Evolutionary conservation across 2,329 filamentous ascomycete species (phyloP).

Genomic region (Lecanoromycetidae sp.): DNA sequence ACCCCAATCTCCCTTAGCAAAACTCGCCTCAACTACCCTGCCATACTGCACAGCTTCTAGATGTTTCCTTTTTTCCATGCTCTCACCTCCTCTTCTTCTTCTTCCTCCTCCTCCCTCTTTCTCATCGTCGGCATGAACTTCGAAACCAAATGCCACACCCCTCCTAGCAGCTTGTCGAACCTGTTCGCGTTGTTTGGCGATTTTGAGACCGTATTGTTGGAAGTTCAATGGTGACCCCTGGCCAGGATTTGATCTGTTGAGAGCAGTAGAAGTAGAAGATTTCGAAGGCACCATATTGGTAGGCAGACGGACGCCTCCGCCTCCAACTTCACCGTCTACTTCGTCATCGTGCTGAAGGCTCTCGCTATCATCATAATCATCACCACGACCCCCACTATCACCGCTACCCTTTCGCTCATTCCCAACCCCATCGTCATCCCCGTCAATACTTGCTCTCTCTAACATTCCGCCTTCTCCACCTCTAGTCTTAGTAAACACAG

Average conservation of each 20-base stretch:
- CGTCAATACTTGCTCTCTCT: too few relatives aligned
- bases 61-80: too few relatives aligned
- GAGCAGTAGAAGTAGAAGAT: not conserved
- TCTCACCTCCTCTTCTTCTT: too few relatives aligned
- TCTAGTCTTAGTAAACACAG: not conserved
- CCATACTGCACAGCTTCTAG: constrained; percentile 14
- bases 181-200: constrained; percentile 13
- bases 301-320: constrained; percentile 3
- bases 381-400: not conserved
- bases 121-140: not conserved
- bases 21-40: constrained; percentile 15
- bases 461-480: not conserved
- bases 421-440: not conserved
- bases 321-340: not conserved
- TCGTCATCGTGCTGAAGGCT: not conserved
- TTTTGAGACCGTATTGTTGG: constrained; percentile 2
- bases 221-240: not conserved
- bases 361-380: not conserved
- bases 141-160: constrained; percentile 16
- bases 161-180: constrained; percentile 14
- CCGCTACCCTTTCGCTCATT: not conserved
- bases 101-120: constrained; percentile 1
- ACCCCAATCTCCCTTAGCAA: constrained; percentile 18
- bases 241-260: not conserved
- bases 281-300: not conserved